Evolutionary conservation across 2,329 filamentous ascomycete genomes (phyloP).

Genomic region (Zalaria obscura): DNA sequence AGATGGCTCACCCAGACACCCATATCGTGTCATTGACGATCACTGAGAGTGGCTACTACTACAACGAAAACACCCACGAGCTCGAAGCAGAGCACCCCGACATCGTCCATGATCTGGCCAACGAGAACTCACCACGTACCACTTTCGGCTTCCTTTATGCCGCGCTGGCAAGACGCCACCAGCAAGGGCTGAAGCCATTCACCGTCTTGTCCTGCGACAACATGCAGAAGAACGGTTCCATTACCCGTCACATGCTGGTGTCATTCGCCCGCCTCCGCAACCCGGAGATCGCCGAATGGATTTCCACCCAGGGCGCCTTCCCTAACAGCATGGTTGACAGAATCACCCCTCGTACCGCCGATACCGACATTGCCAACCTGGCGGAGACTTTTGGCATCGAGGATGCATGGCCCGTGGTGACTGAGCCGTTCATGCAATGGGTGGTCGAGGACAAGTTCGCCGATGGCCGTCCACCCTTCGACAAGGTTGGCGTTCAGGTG

Average conservation of each 20-base stretch:
- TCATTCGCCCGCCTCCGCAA: constrained; percentile 35
- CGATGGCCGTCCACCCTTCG: constrained; percentile 37
- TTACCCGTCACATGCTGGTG: constrained; percentile 37
- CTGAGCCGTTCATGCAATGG: constrained; percentile 43
- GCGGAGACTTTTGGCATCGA: constrained; percentile 32
- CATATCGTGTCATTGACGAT: constrained; percentile 42
- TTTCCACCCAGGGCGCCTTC: constrained; percentile 33
- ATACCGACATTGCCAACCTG: constrained; percentile 30
- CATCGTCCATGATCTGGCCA: constrained; percentile 34
- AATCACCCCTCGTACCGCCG: constrained; percentile 37
- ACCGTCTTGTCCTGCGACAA: constrained; percentile 43
- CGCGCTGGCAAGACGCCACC: constrained; percentile 32
- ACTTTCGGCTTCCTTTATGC: constrained; percentile 41
- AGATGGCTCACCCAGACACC: constrained; percentile 41
- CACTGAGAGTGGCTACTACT: constrained; percentile 43
- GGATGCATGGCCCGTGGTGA: constrained; percentile 40
- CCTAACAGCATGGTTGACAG: constrained; percentile 44
- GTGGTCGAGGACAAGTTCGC: constrained; percentile 39
- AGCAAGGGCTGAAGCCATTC: constrained; percentile 35
- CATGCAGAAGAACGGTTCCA: constrained; percentile 43
- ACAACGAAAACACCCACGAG: constrained; percentile 44
- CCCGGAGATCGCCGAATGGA: constrained; percentile 36
- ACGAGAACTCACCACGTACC: constrained; percentile 29
- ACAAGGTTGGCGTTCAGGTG: constrained; percentile 39
- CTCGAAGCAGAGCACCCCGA: constrained; percentile 34